phyloP scores from a whole-genome alignment of 306 rosid species.

The Hippophae tibetana region DNA sequence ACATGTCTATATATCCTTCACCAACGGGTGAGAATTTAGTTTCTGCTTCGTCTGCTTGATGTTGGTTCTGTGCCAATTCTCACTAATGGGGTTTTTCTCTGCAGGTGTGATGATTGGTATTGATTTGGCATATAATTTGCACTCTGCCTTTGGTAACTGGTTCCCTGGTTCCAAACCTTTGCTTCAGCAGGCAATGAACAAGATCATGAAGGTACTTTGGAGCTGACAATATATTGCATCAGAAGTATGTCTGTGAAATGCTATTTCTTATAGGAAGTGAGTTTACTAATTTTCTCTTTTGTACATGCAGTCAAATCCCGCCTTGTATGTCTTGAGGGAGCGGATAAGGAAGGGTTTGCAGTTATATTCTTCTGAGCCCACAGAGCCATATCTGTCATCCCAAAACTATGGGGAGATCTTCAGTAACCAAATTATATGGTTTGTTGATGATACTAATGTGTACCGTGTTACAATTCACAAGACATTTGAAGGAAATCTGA shows the following conservation, averaged over 20 bases:
- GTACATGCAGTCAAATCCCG: constrained; percentile 90
- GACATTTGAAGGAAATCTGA: constrained; percentile 98
- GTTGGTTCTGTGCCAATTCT: background rate
- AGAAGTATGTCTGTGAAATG: background rate
- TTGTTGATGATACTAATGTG: constrained; percentile 99
- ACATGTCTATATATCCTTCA: constrained; percentile 97
- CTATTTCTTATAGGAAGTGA: background rate
- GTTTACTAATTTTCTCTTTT: constrained; percentile 20
- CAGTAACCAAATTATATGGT: constrained; percentile 98
- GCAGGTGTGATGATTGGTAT: constrained; percentile 98
- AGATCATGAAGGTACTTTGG: constrained; percentile 82
- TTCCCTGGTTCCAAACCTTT: constrained; percentile 97
- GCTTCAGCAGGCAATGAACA: constrained; percentile 97
- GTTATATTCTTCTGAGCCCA: constrained; percentile 96
- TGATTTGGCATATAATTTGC: constrained; percentile 93
- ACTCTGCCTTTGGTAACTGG: constrained; percentile 99
- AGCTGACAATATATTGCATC: background rate
- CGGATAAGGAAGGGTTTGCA: constrained; percentile 97
- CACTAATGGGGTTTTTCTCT: constrained; percentile 12
- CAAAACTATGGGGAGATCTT: constrained; percentile 98
- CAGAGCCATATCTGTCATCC: constrained; percentile 94
- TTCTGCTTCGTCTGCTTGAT: background rate
- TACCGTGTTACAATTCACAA: constrained; percentile 96
- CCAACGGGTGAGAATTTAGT: constrained; percentile 58
- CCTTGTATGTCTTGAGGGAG: constrained; percentile 93